Conservation (phyloP, 495 filamentous ascomycete genomes). For the Penicillium desertorum region DNA sequence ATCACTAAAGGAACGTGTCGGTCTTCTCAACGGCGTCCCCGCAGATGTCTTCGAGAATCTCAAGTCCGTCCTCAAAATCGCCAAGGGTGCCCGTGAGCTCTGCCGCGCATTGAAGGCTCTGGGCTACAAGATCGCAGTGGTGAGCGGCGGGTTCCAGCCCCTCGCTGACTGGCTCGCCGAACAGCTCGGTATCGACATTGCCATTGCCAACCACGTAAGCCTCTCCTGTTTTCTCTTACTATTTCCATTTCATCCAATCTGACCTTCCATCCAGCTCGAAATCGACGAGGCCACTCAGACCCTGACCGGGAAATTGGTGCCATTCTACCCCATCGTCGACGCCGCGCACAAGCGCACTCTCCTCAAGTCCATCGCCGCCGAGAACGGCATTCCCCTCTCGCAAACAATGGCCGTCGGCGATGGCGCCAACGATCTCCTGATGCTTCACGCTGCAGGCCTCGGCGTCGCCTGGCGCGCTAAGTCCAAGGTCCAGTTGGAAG, state of each 20-base stretch:
- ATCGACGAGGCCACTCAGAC: constrained; percentile 59
- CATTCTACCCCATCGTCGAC: constrained; percentile 73
- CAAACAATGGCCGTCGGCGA: constrained; percentile 88
- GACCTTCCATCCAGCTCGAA: constrained; percentile 53
- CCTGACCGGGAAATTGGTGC: constrained; percentile 77
- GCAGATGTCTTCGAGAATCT: constrained; percentile 80
- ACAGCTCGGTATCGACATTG: constrained; percentile 79
- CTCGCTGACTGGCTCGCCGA: constrained; percentile 81
- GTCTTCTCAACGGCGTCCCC: constrained; percentile 75
- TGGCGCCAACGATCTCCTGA: constrained; percentile 90
- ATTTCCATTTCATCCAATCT: background rate
- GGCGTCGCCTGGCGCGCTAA: constrained; percentile 96
- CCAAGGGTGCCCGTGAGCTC: constrained; percentile 74
- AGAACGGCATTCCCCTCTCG: constrained; percentile 67
- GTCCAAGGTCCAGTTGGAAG: constrained; percentile 82
- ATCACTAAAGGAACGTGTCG: constrained; percentile 74
- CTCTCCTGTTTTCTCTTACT: background rate
- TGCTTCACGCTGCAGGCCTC: constrained; percentile 85
- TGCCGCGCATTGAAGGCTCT: constrained; percentile 67
- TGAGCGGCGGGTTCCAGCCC: constrained; percentile 90
- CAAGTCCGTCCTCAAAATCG: constrained; percentile 67
- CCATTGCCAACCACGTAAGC: constrained; percentile 75
- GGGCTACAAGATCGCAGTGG: constrained; percentile 81
- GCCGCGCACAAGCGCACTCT: constrained; percentile 75
- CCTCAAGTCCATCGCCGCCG: constrained; percentile 70